Conservation (phyloP, 2,329 filamentous ascomycete genomes). For the Neurospora sp. region DNA sequence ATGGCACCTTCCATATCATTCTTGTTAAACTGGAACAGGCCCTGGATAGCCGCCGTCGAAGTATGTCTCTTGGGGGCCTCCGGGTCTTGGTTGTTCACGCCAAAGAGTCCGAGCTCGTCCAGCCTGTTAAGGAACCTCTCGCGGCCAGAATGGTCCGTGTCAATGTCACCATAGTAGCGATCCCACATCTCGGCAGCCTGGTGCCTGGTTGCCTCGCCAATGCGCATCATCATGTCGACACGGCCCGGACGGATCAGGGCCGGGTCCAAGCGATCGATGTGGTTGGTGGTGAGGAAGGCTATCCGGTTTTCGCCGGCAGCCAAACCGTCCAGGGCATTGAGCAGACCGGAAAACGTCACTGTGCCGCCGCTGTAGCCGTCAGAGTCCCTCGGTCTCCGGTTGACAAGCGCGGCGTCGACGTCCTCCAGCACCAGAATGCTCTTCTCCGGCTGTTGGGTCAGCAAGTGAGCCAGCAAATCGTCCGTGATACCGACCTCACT, state of each 20-base stretch:
- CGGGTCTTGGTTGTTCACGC: conserved; percentile 36
- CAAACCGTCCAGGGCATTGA: conserved; percentile 84
- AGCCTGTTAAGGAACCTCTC: conserved; percentile 62
- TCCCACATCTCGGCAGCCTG: conserved; percentile 88
- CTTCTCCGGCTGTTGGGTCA: conserved; percentile 74
- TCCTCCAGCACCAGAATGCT: conserved; percentile 82
- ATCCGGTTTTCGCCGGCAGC: conserved; percentile 90
- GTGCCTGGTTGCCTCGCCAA: conserved; percentile 77
- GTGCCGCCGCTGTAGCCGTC: conserved; percentile 82
- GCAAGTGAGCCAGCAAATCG: conserved; percentile 73
- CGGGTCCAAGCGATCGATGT: conserved; percentile 79
- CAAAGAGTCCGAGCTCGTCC: conserved; percentile 59
- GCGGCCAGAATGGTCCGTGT: conserved; percentile 51
- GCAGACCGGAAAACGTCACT: conserved; percentile 85
- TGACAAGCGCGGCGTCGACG: conserved; percentile 82
- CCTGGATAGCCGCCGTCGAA: conserved; percentile 87
- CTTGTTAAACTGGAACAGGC: conserved; percentile 92
- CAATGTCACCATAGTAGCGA: conserved; percentile 82
- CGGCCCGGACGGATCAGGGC: conserved; percentile 84
- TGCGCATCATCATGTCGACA: conserved; percentile 84
- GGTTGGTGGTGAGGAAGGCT: conserved; percentile 89
- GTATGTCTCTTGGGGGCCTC: conserved; percentile 43
- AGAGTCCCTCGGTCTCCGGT: conserved; percentile 62
- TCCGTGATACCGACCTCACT: conserved; percentile 86
- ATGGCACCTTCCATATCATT: conserved; percentile 82